A percentile compares a stretch with the other conserved stretches of the same genome.
These are phyloP conservation scores for Didymosphaeria variabile DNA, from an alignment of 2,329 filamentous ascomycete species.

Conservation along the genomic window DNA sequence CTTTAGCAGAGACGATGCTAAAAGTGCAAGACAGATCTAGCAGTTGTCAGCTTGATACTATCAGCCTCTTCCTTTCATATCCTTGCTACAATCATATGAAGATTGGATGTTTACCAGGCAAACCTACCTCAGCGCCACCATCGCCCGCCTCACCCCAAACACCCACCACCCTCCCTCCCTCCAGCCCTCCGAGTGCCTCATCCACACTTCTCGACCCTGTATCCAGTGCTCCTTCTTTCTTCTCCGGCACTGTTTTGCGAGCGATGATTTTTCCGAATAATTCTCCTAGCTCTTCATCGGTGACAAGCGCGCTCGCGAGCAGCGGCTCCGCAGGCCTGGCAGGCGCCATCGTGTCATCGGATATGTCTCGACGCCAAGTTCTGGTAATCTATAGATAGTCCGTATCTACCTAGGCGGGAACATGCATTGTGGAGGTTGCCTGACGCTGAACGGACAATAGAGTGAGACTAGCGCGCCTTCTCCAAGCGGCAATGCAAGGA, in stretches of 20 bases:
- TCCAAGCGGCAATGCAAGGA: not conserved
- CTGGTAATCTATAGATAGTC: not conserved
- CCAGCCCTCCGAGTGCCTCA: slow-evolving; percentile 47
- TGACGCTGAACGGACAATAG: not conserved
- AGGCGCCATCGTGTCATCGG: not conserved
- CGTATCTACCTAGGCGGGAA: not conserved
- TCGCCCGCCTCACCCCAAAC: slow-evolving; percentile 47
- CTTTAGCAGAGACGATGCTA: slow-evolving; percentile 52
- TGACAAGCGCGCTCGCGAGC: slow-evolving; percentile 28
- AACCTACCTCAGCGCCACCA: slow-evolving; percentile 26
- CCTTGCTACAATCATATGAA: not conserved
- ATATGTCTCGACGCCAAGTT: not conserved
- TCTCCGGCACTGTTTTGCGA: slow-evolving; percentile 4
- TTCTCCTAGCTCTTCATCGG: slow-evolving; percentile 29
- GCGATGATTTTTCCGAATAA: slow-evolving; percentile 21
- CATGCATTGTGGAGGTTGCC: not conserved
- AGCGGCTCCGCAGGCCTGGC: slow-evolving; percentile 24
- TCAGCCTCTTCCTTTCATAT: not conserved
- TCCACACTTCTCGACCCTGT: slow-evolving; percentile 46
- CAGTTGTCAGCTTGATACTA: not conserved
- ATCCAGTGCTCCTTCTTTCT: slow-evolving; percentile 18
- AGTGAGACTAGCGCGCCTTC: not conserved
- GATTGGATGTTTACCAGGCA: not conserved
- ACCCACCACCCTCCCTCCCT: slow-evolving; percentile 38
- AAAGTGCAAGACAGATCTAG: slow-evolving; percentile 45